Conservation (phyloP, 2,329 filamentous ascomycete species). For the Venturia nashicola region DNA sequence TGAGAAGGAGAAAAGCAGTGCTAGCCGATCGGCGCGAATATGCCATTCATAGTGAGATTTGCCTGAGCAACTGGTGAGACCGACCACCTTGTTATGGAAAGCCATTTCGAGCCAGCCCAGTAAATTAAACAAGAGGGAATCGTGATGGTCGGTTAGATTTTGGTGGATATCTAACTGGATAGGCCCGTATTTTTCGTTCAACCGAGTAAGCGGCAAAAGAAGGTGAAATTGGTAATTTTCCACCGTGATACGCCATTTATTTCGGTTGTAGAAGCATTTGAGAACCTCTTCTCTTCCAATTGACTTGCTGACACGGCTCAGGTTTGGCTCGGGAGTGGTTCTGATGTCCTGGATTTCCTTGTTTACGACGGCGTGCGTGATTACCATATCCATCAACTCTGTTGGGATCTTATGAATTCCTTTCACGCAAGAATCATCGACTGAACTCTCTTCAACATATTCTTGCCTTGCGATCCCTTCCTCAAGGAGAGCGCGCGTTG, state of each 20-base stretch:
- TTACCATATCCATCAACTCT: not conserved
- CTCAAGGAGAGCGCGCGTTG: too few relatives aligned
- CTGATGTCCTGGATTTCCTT: not conserved
- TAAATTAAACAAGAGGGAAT: not conserved
- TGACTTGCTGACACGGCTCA: not conserved
- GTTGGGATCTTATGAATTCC: not conserved
- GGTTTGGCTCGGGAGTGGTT: not conserved
- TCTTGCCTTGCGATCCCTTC: too few relatives aligned
- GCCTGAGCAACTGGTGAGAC: not conserved
- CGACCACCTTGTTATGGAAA: not conserved
- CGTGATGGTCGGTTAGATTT: not conserved
- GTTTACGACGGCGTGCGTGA: not conserved
- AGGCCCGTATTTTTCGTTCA: not conserved
- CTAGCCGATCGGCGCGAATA: not conserved
- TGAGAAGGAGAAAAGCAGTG: not conserved
- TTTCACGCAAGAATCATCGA: too few relatives aligned
- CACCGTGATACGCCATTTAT: not conserved
- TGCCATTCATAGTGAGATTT: not conserved
- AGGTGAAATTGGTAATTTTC: not conserved
- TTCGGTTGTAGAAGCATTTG: not conserved
- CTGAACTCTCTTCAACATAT: too few relatives aligned
- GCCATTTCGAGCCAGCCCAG: not conserved
- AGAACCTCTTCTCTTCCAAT: not conserved
- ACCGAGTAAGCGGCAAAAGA: not conserved
- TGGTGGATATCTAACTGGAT: not conserved